Percentiles rank a stretch among this genome's conserved stretches.
Conservation (phyloP, 2,329 filamentous ascomycete species). For the Clarireedia paspali region DNA sequence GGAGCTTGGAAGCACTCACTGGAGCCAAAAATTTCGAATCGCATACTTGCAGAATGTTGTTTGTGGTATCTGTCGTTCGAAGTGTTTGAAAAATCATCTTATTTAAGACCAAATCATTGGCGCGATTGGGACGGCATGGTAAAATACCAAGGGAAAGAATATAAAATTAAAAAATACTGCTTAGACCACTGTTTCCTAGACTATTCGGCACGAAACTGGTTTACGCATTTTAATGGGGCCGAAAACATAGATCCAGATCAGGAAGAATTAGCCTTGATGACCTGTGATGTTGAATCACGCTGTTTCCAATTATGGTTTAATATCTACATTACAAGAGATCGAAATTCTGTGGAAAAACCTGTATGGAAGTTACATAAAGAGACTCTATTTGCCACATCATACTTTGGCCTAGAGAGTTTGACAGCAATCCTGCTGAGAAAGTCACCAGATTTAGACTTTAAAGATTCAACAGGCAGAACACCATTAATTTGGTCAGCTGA, state of each 20-base stretch:
- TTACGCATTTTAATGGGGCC: background rate
- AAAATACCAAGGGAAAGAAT: background rate
- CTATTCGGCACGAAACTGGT: conserved; percentile 1
- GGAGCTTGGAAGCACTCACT: conserved; percentile 8
- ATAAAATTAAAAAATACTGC: background rate
- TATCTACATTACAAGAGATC: background rate
- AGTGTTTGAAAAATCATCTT: conserved; percentile 5
- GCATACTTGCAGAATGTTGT: conserved; percentile 6
- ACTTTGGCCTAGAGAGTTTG: background rate
- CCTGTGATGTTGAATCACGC: background rate
- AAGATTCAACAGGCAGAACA: background rate
- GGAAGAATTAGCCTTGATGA: background rate
- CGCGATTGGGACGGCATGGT: too few relatives aligned
- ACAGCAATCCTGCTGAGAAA: background rate
- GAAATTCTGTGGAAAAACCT: background rate
- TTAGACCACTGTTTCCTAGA: background rate
- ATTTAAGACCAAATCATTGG: background rate
- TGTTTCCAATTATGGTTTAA: background rate
- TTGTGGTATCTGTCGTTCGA: conserved; percentile 7
- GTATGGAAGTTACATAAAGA: background rate
- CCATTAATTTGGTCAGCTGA: background rate
- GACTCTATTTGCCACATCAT: background rate
- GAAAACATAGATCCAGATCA: background rate
- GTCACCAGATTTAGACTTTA: background rate
- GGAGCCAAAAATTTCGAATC: conserved; percentile 3